Base-by-base conservation (phyloP, 768 basidiomycete genomes). In the Tylopilus sp. region DNA sequence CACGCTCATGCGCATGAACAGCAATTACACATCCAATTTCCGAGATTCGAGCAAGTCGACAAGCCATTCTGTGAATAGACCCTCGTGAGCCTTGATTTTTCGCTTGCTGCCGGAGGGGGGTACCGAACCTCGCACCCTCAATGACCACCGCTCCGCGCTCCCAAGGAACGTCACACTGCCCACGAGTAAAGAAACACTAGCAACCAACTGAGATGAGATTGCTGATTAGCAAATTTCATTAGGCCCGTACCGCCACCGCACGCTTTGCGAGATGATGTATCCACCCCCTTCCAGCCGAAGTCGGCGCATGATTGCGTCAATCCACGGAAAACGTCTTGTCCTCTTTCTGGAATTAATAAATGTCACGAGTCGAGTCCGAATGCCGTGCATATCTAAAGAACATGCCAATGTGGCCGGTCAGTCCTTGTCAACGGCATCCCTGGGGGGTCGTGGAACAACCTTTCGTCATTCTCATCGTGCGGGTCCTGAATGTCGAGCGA, bases 151-250 rank as follows among this genome's bases (percentile, higher is more conserved):
- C 53, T 53, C 57, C 55, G 55, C 43, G 48, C 52, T 57, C 64
- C 61, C 52, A 68, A 51, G 53, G 52, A 48, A 58, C 42, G 59
- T 68, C 56, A 57, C 61, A 61, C 55, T 61, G 61, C 47, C 66
- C 59, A 55, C 57, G 59, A 49, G 47, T 46, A 25, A 58, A 65
- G 59, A 55, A 57, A 57, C 51, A 61, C 51, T 59, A 57, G 44
- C 23, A 50, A 55, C 54, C 56, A 62, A 60, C 63, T 65, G 66
- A 66, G 61, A 57, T 60, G 64, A 52, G 58, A 63, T 55, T 9
- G 47, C 40, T 40, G 52, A 64, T 56, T 52, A 55, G 60, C 52
- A 55, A 56, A 51, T 62, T 65, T 60, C 65, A 62, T 63, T 66
- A 57, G 56, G 25, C 13, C 18, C 43, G 52, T 60, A 68, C 61